A percentile compares a stretch with the other conserved stretches of the same genome.
These are phyloP conservation scores for Colletotrichum horii DNA, from an alignment of 2,329 filamentous ascomycete species.

Conservation along the genomic window DNA sequence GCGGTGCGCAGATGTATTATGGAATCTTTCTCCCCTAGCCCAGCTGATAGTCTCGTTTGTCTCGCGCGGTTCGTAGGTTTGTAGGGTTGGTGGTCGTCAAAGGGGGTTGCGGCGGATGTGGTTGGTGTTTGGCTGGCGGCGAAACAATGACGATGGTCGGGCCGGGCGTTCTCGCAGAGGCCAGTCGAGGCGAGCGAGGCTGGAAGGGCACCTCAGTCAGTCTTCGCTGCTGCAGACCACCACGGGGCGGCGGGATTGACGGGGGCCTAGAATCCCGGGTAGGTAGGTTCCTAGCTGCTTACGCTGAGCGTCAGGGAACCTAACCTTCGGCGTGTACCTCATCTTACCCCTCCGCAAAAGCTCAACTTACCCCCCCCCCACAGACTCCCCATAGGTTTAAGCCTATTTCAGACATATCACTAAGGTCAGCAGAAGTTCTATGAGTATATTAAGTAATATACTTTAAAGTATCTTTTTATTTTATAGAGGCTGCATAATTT, in stretches of 20 bases:
- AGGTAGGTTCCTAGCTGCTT: neutral
- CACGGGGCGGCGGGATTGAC: neutral
- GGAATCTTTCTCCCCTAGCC: neutral
- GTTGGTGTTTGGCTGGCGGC: constrained; percentile 1
- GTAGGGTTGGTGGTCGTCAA: neutral
- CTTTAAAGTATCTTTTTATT: too few species aligned
- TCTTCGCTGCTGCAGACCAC: neutral
- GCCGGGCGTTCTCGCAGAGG: neutral
- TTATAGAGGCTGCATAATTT: too few species aligned
- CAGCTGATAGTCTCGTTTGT: neutral
- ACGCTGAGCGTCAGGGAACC: neutral
- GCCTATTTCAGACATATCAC: too few species aligned
- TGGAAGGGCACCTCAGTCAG: neutral
- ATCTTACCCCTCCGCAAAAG: too few species aligned
- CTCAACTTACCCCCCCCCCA: too few species aligned
- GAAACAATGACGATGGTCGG: constrained; percentile 21
- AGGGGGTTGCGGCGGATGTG: neutral
- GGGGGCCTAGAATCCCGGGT: neutral
- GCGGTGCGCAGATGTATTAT: neutral
- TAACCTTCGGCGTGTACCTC: too few species aligned
- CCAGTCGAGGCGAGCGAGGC: neutral
- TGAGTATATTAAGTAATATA: too few species aligned
- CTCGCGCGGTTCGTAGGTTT: neutral
- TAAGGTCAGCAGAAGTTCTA: too few species aligned
- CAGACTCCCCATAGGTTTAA: too few species aligned